Conservation (phyloP, 1,284 basidiomycete species). For the Trichosporon coremiiforme region DNA sequence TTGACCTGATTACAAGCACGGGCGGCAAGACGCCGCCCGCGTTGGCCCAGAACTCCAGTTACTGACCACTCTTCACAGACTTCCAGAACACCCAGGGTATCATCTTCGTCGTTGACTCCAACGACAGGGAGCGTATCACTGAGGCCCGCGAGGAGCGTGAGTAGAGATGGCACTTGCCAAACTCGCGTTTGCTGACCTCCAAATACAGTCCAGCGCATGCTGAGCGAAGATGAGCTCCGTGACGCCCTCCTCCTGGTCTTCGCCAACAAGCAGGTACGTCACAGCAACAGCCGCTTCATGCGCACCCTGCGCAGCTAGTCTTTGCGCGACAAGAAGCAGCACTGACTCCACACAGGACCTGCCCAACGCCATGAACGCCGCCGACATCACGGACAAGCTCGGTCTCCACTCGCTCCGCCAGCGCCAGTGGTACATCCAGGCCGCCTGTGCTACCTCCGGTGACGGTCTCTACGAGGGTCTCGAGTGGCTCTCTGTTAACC, state of each 20-base stretch:
- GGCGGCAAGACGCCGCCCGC: background rate
- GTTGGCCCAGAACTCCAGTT: background rate
- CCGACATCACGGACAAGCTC: conserved; percentile 99
- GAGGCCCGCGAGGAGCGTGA: conserved; percentile 93
- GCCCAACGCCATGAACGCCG: conserved; percentile 99
- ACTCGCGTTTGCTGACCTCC: conserved; percentile 5
- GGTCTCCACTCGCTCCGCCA: conserved; percentile 95
- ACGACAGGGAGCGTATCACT: conserved; percentile 98
- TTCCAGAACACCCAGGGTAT: conserved; percentile 99
- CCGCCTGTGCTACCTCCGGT: conserved; percentile 97
- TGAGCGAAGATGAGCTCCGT: conserved; percentile 99
- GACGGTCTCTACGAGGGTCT: conserved; percentile 99
- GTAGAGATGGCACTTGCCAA: conserved; percentile 24
- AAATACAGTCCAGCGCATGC: conserved; percentile 82
- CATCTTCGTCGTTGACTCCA: conserved; percentile 99
- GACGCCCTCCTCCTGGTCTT: conserved; percentile 98
- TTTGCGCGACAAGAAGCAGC: background rate
- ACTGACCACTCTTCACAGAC: conserved; percentile 63
- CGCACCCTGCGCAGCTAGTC: background rate
- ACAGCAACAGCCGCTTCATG: background rate
- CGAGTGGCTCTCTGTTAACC: conserved; percentile 70
- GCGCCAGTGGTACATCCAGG: conserved; percentile 99
- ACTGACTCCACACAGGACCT: conserved; percentile 64
- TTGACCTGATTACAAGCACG: background rate
- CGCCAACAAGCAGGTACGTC: conserved; percentile 85